Percentiles rank a stretch among this genome's conserved stretches.
phyloP scores from a whole-genome alignment of 805 yeast species.

The Yarrowia sp. region DNA sequence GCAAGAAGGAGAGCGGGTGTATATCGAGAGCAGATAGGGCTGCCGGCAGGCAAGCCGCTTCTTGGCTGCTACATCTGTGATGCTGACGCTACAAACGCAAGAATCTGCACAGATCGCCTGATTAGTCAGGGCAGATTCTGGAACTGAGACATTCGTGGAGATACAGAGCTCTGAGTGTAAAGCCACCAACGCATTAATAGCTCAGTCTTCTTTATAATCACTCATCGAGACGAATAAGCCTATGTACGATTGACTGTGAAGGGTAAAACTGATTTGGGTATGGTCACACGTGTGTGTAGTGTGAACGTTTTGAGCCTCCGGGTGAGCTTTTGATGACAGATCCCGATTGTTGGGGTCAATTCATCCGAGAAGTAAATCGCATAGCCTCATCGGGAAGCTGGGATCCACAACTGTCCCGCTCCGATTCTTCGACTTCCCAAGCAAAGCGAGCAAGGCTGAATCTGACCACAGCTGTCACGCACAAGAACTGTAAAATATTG shows the following conservation, averaged over 20 bases:
- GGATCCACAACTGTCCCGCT: slow-evolving; percentile 3
- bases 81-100: slow-evolving; percentile 1
- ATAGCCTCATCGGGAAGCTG: not conserved
- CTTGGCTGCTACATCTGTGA: slow-evolving; percentile 5
- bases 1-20: slow-evolving; percentile 2
- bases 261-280: not conserved
- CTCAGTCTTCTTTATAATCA: not conserved
- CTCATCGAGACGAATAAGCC: slow-evolving; percentile 18
- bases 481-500: not conserved
- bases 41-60: slow-evolving; percentile 4
- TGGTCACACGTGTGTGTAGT: too few species aligned
- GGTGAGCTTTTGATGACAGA: too few species aligned
- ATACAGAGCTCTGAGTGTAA: not conserved
- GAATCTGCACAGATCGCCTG: slow-evolving; percentile 8
- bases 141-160: slow-evolving; percentile 3
- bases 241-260: slow-evolving; percentile 1
- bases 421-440: slow-evolving; percentile 16
- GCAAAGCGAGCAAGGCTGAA: slow-evolving; percentile 30
- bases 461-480: slow-evolving; percentile 15
- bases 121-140: not conserved
- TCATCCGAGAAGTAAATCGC: too few species aligned
- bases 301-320: too few species aligned
- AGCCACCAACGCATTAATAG: not conserved
- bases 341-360: too few species aligned
- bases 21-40: not conserved